Evolutionary conservation across 83 land plant species (phyloP), one percentile per base, ranked within the genome.

Genomic region (Picea abies): DNA sequence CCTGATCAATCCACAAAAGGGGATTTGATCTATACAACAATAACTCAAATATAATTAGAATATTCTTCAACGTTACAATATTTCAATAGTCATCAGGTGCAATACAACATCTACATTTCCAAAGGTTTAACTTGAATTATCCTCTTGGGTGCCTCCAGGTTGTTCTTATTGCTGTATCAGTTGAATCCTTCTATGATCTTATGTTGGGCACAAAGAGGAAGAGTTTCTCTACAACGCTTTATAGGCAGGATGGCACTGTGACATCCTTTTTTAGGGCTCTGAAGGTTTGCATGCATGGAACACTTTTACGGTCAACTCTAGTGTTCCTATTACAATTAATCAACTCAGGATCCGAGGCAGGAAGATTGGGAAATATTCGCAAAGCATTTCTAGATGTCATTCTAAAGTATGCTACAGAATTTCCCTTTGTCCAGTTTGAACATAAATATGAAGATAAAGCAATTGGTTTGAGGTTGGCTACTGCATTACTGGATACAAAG

Each of bases 221-320:
- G 75, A 76, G 69, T 93, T 89, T 81, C 47, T 95, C 84, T 81
- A 86, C 62, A 86, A 84, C 63, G 86, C 81, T 68, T 91, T 95
- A 78, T 22, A 87, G 82, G 78, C 96, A 93, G 79, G 96, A 93
- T 87, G 93, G 90, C 73, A 91, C 97, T 29, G 32, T 90, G 68
- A 86, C 97, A 44, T 90, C 91, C 76, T 90, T 95, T 79, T 80
- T 93, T 3, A 9, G 56, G 82, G 89, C 92, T 64, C 82, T 93
- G 23, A 93, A 91, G 96, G 94, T 91, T 93, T 80, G 92, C 91
- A 15, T 91, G 94, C 84, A 83, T 82, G 69, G 90, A 90, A 66
- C 94, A 95, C 79, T 86, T 95, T 81, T 89, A 80, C 20, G 76
- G 56, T 25, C 89, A 95, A 81, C 96, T 94, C 70, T 56, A 89